Conservation (phyloP, 225 moss, liverwort and hornwort genomes). For the Straminergon stramineum region DNA sequence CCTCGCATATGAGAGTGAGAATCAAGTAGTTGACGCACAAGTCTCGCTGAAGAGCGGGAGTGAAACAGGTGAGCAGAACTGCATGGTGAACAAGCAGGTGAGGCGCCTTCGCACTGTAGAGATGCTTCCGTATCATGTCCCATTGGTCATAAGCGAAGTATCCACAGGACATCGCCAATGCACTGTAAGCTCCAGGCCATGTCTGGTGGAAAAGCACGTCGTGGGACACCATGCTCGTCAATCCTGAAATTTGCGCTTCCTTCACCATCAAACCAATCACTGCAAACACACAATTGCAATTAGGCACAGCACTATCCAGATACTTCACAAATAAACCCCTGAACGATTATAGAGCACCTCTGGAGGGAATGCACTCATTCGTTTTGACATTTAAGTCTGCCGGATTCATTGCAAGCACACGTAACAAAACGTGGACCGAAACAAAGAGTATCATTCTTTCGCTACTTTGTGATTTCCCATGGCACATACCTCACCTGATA, state of each 20-base stretch:
- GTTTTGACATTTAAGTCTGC: no score
- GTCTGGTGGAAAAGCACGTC: constrained; percentile 16
- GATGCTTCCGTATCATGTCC: constrained; percentile 47
- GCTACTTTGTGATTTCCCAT: no score
- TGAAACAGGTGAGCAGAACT: constrained; percentile 81
- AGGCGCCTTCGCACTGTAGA: constrained; percentile 62
- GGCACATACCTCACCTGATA: constrained; percentile 42
- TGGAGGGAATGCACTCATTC: neutral
- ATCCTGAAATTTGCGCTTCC: constrained; percentile 30
- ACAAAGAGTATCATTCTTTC: no score
- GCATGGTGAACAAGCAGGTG: constrained; percentile 75
- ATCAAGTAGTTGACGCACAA: constrained; percentile 82
- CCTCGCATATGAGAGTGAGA: constrained; percentile 90
- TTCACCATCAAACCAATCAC: constrained; percentile 50
- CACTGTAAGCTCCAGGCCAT: constrained; percentile 35
- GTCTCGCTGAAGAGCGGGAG: constrained; percentile 50
- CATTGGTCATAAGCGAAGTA: constrained; percentile 95
- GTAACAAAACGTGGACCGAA: neutral
- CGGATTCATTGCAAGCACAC: neutral
- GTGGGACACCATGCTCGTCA: constrained; percentile 51
- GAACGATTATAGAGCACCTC: neutral
- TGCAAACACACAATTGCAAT: constrained; percentile 10
- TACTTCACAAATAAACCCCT: neutral
- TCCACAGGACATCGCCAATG: constrained; percentile 60
- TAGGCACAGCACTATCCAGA: neutral